Base-by-base conservation (phyloP, 306 rosid genomes). In the Corylus avellana region DNA sequence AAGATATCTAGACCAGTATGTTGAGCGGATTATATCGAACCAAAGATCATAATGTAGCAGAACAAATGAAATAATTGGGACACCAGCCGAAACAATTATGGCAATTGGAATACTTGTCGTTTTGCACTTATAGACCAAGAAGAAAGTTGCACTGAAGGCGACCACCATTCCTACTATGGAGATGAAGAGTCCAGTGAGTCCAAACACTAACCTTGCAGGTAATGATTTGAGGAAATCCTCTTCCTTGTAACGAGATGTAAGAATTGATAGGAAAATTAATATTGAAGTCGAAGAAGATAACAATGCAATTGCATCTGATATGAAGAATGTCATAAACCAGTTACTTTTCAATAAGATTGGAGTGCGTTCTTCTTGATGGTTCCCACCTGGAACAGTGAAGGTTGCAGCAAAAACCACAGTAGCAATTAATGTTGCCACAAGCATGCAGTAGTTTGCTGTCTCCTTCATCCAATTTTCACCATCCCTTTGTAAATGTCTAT, bases 321-420 rank as follows among this genome's bases (percentile, higher is more conserved):
- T 9, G 12, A 48, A 48, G 51, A 48, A 48, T 48, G 10, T 12
- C 51, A 10, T 8, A 48, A 48, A 48, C 88, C 68, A 89, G 2
- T 48, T 11, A 48, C 12, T 48, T 48, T 11, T 12, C 51, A 48
- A 48, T 8, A 48, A 48, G 51, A 48, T 48, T 8, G 51, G 51
- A 48, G 51, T 48, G 2, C 51, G 13, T 8, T 8, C 10, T 1
- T 8, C 51, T 12, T 79, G 27, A 12, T 80, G 27, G 76, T 12
- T 81, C 1, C 90, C 95, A 7, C 91, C 91, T 0, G 92, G 95
- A 14, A 87, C 22, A 3, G 77, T 87, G 67, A 87, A 81, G n/a
- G 90, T 89, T 5, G 90, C 90, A 42, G 92, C 4, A 18, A 91
- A 85, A 12, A 89, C 90, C 2, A 86, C 89, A 0, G 95, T 89